Evolutionary conservation across 1,284 basidiomycete species (phyloP).

Genomic region (Volvariella volvacea): DNA sequence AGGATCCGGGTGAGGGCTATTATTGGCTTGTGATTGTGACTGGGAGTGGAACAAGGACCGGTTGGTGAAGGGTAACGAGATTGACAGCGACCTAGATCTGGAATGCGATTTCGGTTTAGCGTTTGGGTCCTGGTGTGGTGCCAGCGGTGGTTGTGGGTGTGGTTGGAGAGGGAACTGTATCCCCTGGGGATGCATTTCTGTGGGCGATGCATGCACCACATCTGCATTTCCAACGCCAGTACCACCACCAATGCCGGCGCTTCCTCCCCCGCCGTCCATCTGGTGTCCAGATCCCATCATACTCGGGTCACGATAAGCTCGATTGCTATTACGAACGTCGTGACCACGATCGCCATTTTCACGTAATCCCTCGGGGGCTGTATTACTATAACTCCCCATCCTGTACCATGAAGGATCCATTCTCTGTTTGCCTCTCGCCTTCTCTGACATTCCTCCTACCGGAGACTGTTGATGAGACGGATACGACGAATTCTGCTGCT

Average conservation of each 20-base stretch:
- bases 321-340: not conserved
- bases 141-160: not conserved
- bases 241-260: too few relatives aligned
- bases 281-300: not conserved
- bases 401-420: not conserved
- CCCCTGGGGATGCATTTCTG: not conserved
- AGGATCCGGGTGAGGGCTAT: not conserved
- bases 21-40: not conserved
- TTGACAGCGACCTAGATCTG: not conserved
- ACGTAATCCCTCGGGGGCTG: not conserved
- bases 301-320: not conserved
- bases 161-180: not conserved
- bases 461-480: not conserved
- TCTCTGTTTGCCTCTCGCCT: not conserved
- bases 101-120: not conserved
- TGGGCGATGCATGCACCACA: too few relatives aligned
- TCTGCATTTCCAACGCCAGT: too few relatives aligned
- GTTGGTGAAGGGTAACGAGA: not conserved
- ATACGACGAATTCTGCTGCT: not conserved
- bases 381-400: not conserved
- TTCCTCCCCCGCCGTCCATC: too few relatives aligned
- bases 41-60: not conserved
- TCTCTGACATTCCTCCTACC: not conserved
- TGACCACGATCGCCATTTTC: not conserved
- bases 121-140: not conserved